Evolutionary conservation across 1,139 yeast species (phyloP), one percentile per base, ranked within the genome.

Genomic region (Blastobotrys proliferans): DNA sequence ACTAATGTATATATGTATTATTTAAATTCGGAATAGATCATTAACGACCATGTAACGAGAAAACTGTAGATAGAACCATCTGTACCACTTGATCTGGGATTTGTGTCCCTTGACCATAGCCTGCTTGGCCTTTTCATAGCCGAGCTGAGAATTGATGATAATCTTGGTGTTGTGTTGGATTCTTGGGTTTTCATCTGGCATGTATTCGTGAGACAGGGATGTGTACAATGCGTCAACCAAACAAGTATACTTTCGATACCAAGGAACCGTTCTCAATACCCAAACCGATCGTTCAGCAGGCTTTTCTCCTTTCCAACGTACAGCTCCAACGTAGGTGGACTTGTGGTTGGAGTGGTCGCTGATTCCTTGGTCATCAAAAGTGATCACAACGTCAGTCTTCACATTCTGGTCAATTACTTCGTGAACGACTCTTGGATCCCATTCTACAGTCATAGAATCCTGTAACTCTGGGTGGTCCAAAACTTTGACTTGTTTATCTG

Each of bases 71-170:
- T 97, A 92, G 1, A 88, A 83, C 69, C 84, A 86, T 52, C 99
- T 73, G 63, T 83, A 92, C 97, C 97, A 92, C 11, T 82, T 90
- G 87, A 92, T 84, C 62, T 92, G 99, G 3, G 95, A 81, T 51
- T 71, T 72, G 64, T 92, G 97, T 3, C 86, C 95, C 53, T 73
- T 73, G 3, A 81, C 69, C 97, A 92, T 88, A 4, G 96, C 85
- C 0, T 83, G 75, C 45, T 80, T 70, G 28, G 81, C 72, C 6
- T 76, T 68, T 40, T 82, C 69, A 55, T 81, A 73, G 65, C 78
- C 75, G 46, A 79, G 73, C 51, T 79, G 70, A 4, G 22, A 36
- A 21, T 45, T 38, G 27, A 43, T 37, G 30, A 44, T 38, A 17
- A 67, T 72, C 26, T 73, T 61, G 27, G 57, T 54, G 31, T 61